These are phyloP conservation scores for Diaporthe aspalathi DNA, from an alignment of 2,329 filamentous ascomycete genomes.

Conservation along the genomic window DNA sequence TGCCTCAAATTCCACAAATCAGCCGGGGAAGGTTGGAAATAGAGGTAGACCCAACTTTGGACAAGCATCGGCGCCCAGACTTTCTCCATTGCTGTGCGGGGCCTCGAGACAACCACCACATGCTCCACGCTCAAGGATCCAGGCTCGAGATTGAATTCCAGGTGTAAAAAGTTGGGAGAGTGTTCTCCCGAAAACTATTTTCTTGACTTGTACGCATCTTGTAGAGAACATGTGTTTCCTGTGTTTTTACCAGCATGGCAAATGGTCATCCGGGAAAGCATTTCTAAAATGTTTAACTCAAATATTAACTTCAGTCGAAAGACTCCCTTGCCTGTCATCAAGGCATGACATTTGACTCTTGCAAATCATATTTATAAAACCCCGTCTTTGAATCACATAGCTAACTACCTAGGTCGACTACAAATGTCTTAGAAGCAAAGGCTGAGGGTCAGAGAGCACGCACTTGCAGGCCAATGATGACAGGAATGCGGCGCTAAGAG, in stretches of 20 bases:
- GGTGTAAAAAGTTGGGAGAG: not conserved
- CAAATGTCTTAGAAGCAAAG: no score
- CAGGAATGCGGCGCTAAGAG: not conserved
- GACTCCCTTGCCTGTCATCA: no score
- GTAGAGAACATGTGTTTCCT: no score
- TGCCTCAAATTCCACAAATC: not conserved
- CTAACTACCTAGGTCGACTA: not conserved
- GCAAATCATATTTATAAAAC: no score
- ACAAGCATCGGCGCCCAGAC: slow-evolving; percentile 21
- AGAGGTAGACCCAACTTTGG: not conserved
- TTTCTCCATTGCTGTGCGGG: not conserved
- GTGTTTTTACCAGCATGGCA: no score
- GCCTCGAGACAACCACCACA: not conserved
- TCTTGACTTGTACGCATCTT: not conserved
- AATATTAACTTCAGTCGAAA: no score
- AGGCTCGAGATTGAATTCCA: not conserved
- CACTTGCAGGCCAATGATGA: not conserved
- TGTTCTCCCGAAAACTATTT: not conserved
- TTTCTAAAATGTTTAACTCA: no score
- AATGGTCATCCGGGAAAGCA: not conserved
- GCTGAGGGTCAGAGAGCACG: not conserved
- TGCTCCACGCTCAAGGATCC: not conserved
- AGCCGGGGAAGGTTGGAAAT: not conserved
- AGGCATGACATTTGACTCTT: no score
- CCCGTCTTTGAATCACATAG: not conserved